Percentiles rank a stretch among this genome's conserved stretches.
Evolutionary conservation across 2,329 filamentous ascomycete species (phyloP).

Genomic region (Xylariaceae sp.): DNA sequence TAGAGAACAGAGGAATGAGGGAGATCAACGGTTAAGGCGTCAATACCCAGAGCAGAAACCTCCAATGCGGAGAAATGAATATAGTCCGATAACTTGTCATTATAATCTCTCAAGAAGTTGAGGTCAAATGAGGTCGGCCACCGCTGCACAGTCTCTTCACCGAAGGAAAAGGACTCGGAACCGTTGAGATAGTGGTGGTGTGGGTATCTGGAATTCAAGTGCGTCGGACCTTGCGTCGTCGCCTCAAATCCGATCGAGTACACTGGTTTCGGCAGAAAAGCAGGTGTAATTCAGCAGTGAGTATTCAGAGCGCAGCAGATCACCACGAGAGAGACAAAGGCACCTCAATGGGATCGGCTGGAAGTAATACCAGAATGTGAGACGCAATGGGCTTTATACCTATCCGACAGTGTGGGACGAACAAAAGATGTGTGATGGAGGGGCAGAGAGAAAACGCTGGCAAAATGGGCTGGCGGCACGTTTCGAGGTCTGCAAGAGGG

Average conservation of each 20-base stretch:
- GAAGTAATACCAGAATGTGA: constrained; percentile 7
- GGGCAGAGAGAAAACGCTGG: constrained; percentile 15
- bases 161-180: constrained; percentile 13
- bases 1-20: constrained; percentile 14
- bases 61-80: constrained; percentile 42
- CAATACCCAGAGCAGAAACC: constrained; percentile 41
- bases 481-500: constrained; percentile 19
- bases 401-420: constrained; percentile 15
- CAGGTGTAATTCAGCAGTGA: background rate
- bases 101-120: constrained; percentile 35
- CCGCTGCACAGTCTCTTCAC: constrained; percentile 28
- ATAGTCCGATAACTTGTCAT: constrained; percentile 42
- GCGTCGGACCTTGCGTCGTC: constrained; percentile 3
- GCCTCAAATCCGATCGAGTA: too few relatives aligned
- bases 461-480: constrained; percentile 24
- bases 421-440: constrained; percentile 7
- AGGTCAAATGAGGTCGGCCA: constrained; percentile 25
- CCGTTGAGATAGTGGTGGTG: constrained; percentile 7
- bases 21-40: constrained; percentile 35
- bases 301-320: constrained; percentile 15
- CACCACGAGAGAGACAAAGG: constrained; percentile 13
- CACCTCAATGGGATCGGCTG: constrained; percentile 13
- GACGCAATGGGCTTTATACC: constrained; percentile 18
- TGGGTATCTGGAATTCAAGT: constrained; percentile 6
- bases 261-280: too few relatives aligned